These are phyloP conservation scores for Globisporangium carolinianum DNA, from an alignment of 352 stramenopile species.

Conservation along the genomic window DNA sequence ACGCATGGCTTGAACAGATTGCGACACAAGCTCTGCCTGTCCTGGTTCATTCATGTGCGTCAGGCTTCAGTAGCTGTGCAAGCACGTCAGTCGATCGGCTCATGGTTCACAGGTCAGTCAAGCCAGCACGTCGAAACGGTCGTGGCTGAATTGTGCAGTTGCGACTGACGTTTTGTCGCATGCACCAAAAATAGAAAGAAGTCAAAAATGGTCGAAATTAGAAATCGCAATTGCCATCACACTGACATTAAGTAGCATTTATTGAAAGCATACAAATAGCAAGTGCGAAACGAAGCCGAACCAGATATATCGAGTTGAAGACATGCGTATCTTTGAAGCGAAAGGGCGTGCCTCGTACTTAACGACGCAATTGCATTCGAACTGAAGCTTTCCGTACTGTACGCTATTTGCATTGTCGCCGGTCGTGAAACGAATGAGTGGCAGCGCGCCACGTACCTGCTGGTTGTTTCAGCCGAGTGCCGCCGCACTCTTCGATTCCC, in stretches of 20 bases:
- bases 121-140: too few species aligned
- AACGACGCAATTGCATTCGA: not conserved
- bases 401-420: too few species aligned
- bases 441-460: conserved; percentile 9
- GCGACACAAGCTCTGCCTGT: too few species aligned
- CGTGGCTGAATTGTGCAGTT: too few species aligned
- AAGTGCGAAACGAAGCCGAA: not conserved
- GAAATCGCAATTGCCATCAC: too few species aligned
- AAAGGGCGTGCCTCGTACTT: conserved; percentile 12
- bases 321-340: conserved; percentile 7
- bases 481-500: conserved; percentile 8
- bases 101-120: too few species aligned
- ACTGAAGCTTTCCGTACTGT: not conserved
- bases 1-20: too few species aligned
- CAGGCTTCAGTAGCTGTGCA: too few species aligned
- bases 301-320: not conserved
- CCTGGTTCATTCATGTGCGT: too few species aligned
- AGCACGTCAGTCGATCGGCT: too few species aligned
- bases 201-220: too few species aligned
- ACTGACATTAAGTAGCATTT: not conserved
- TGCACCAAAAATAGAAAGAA: not conserved
- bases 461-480: not conserved
- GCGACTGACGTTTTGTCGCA: too few species aligned
- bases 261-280: not conserved
- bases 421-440: conserved; percentile 1